Conservation (phyloP, 78 protist genomes). For the Fonticula alba region DNA sequence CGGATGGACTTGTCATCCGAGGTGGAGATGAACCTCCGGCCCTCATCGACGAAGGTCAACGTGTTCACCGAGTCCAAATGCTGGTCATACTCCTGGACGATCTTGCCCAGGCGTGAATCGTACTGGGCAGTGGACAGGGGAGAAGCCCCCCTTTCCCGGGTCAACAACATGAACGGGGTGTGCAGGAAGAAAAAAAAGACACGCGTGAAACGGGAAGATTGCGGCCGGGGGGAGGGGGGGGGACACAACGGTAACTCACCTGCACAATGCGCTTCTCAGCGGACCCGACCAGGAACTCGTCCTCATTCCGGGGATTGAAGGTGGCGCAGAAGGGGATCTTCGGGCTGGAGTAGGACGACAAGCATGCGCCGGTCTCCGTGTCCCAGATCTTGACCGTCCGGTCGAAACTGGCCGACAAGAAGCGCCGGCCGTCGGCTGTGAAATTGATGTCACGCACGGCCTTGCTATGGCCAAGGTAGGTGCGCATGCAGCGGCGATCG, state of each 20-base stretch:
- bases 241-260: neutral
- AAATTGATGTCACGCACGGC: conserved; percentile 61
- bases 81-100: conserved; percentile 68
- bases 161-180: neutral
- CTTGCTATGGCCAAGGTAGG: conserved; percentile 62
- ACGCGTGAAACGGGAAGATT: neutral
- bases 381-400: conserved; percentile 67
- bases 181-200: neutral
- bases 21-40: conserved; percentile 51
- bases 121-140: conserved; percentile 39
- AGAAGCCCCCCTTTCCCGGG: no score
- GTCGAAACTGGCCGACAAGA: conserved; percentile 61
- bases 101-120: conserved; percentile 35
- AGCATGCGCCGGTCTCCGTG: conserved; percentile 63
- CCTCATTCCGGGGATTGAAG: conserved; percentile 52
- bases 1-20: conserved; percentile 83
- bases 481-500: conserved; percentile 38
- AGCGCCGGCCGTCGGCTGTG: conserved; percentile 44
- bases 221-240: neutral
- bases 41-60: conserved; percentile 69
- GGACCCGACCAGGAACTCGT: conserved; percentile 36
- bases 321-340: conserved; percentile 40
- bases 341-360: conserved; percentile 4
- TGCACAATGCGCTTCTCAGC: neutral
- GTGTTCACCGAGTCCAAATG: conserved; percentile 81